Conservation (phyloP, 768 basidiomycete genomes). For the Coprinopsis strossmayeri region DNA sequence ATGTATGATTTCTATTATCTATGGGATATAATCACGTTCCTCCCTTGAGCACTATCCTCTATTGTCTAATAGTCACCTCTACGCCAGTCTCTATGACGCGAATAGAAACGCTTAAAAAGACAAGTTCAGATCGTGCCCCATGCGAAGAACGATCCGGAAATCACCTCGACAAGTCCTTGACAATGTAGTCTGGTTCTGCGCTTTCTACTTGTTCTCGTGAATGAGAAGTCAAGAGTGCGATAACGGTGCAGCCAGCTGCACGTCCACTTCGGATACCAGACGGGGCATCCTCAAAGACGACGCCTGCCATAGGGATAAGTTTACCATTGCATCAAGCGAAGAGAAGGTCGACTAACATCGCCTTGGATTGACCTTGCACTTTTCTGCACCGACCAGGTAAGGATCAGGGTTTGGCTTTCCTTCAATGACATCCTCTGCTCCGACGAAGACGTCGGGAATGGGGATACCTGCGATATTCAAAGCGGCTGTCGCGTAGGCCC, state of each 20-base stretch:
- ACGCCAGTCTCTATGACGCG: slow-evolving; percentile 10
- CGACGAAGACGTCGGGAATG: slow-evolving; percentile 68
- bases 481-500: slow-evolving; percentile 66
- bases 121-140: background rate
- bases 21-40: background rate
- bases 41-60: background rate
- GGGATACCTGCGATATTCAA: slow-evolving; percentile 60
- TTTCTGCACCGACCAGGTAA: slow-evolving; percentile 79
- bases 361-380: slow-evolving; percentile 54
- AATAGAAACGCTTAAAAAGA: slow-evolving; percentile 7
- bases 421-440: slow-evolving; percentile 72
- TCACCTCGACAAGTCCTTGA: slow-evolving; percentile 66
- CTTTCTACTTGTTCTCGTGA: slow-evolving; percentile 59
- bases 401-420: slow-evolving; percentile 92
- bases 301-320: slow-evolving; percentile 31
- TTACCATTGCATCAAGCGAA: background rate
- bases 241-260: slow-evolving; percentile 76
- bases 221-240: slow-evolving; percentile 82
- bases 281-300: slow-evolving; percentile 92
- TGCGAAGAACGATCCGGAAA: slow-evolving; percentile 10
- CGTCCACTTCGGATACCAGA: slow-evolving; percentile 75
- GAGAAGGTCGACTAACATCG: slow-evolving; percentile 43
- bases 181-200: slow-evolving; percentile 59
- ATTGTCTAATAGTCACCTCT: slow-evolving; percentile 10
- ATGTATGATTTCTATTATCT: background rate